phyloP scores from a whole-genome alignment of 2,329 filamentous ascomycete genomes.

The Colletotrichum lupini region DNA sequence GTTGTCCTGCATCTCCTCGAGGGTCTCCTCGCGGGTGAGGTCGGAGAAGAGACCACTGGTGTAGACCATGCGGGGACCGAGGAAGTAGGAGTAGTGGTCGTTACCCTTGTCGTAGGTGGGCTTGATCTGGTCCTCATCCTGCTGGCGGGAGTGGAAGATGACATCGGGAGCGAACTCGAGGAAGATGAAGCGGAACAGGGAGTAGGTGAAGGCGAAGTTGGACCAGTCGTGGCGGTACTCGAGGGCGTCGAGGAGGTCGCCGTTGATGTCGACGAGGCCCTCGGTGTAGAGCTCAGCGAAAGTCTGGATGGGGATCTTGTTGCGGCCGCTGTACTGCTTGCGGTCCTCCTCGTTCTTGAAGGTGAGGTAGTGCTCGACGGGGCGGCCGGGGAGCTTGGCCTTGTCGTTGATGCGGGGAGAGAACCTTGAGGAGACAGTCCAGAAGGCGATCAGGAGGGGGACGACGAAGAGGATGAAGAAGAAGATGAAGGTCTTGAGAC shows the following conservation, averaged over 20 bases:
- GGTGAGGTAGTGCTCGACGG: slow-evolving; percentile 89
- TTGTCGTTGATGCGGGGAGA: slow-evolving; percentile 95
- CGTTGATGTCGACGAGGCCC: slow-evolving; percentile 94
- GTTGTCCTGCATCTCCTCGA: slow-evolving; percentile 98
- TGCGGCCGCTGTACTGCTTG: slow-evolving; percentile 78
- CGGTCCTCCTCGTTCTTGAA: slow-evolving; percentile 76
- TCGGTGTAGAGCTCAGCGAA: slow-evolving; percentile 99
- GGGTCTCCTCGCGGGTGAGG: slow-evolving; percentile 84
- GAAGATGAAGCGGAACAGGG: slow-evolving; percentile 89
- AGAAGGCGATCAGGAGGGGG: slow-evolving; percentile 85
- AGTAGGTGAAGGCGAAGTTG: slow-evolving; percentile 88
- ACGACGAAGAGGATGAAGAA: slow-evolving; percentile 82
- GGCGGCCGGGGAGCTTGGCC: slow-evolving; percentile 84
- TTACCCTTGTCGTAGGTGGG: slow-evolving; percentile 98
- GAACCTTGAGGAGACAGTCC: slow-evolving; percentile 81
- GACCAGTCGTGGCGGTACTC: slow-evolving; percentile 99
- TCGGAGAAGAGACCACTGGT: slow-evolving; percentile 95
- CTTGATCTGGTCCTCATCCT: slow-evolving; percentile 97
- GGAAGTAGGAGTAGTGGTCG: slow-evolving; percentile 98
- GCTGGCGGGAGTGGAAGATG: slow-evolving; percentile 90
- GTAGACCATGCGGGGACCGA: slow-evolving; percentile 98
- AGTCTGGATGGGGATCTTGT: slow-evolving; percentile 89
- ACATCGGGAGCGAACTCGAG: slow-evolving; percentile 89
- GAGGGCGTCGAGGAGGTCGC: slow-evolving; percentile 86
- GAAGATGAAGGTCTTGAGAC: slow-evolving; percentile 88